These are phyloP conservation scores for Arabidopsis hybrid DNA, from an alignment of 441 rosid genomes.

Conservation along the genomic window DNA sequence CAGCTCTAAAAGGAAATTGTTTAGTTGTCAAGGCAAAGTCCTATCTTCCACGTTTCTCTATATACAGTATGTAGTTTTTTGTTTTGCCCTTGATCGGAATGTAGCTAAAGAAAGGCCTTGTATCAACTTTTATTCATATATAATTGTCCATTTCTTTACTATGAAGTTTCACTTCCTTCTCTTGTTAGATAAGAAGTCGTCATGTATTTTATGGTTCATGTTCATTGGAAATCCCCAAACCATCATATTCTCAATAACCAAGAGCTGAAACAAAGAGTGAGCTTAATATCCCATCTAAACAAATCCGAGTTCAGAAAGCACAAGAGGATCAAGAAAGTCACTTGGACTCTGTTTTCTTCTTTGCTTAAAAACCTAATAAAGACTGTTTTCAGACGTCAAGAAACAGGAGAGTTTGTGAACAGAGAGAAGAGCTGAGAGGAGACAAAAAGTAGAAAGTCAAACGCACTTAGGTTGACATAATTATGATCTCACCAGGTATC, in stretches of 20 bases:
- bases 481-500: slow-evolving; percentile 36
- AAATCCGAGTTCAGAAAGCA: background rate
- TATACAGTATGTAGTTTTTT: slow-evolving; percentile 36
- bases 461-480: slow-evolving; percentile 31
- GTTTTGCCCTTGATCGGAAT: slow-evolving; percentile 34
- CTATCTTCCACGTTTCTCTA: slow-evolving; percentile 31
- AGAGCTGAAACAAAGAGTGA: slow-evolving; percentile 11
- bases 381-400: slow-evolving; percentile 20
- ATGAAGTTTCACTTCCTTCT: background rate
- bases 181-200: background rate
- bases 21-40: slow-evolving; percentile 32
- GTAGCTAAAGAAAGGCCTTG: slow-evolving; percentile 41
- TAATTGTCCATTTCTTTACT: slow-evolving; percentile 36
- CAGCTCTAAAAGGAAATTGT: slow-evolving; percentile 19
- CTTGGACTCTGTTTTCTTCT: slow-evolving; percentile 11
- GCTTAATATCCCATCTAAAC: background rate
- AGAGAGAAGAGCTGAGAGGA: slow-evolving; percentile 26
- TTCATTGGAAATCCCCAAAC: background rate
- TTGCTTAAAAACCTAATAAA: background rate
- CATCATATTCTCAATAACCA: slow-evolving; percentile 3
- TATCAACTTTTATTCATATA: slow-evolving; percentile 33
- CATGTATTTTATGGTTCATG: slow-evolving; percentile 25
- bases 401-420: slow-evolving; percentile 24
- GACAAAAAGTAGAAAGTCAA: slow-evolving; percentile 39
- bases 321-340: background rate